Base-by-base conservation (phyloP, 1,284 basidiomycete species). In the Ustilago shanxiensis region DNA sequence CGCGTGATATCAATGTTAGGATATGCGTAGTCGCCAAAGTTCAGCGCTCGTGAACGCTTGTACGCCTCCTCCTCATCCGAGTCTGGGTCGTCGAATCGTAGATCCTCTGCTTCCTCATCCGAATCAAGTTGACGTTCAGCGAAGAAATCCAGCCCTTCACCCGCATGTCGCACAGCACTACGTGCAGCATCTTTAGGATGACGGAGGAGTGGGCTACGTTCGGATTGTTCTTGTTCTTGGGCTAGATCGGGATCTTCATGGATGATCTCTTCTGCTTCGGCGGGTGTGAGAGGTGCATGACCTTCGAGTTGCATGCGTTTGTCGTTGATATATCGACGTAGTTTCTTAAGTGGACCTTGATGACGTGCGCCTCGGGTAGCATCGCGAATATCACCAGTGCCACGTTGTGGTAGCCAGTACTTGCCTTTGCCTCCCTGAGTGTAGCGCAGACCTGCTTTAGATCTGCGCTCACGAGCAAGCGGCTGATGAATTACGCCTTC, bases 1-100 rank as follows among this genome's bases (percentile, higher is more conserved):
- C 93, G 90, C 83, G 91, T 93, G 39, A 93, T 91, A 81, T 95
- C 95, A 67, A 95, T 91, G 75, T 91, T 92, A 0, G 94, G 94
- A 85, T 96, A 97, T 78, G 93, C 91, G 83, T 95, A 95, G 87
- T 98, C 95, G 10, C 96, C 97, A 80, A 96, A 95, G 24, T 94
- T 88, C 61, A 93, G 92, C 73, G 89, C 89, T 78, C 90, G 89
- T 80, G 92, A 91, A 57, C 92, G 89, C 20, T 87, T 87, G 80
- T 91, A 95, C 50, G 95, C 86, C 70, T 93, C 91, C 29, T 85
- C 78, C 86, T 95, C 91, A 66, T 88, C 88, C 44, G 89, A 87
- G 77, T 92, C 89, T 66, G 89, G 83, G 39, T 90, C 90, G 3
- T 90, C 91, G 79, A 92, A 93, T 18, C 89, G 89, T 47, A 93